Base-by-base conservation (phyloP, 2,329 filamentous ascomycete species). In the Epichloe sibirici region DNA sequence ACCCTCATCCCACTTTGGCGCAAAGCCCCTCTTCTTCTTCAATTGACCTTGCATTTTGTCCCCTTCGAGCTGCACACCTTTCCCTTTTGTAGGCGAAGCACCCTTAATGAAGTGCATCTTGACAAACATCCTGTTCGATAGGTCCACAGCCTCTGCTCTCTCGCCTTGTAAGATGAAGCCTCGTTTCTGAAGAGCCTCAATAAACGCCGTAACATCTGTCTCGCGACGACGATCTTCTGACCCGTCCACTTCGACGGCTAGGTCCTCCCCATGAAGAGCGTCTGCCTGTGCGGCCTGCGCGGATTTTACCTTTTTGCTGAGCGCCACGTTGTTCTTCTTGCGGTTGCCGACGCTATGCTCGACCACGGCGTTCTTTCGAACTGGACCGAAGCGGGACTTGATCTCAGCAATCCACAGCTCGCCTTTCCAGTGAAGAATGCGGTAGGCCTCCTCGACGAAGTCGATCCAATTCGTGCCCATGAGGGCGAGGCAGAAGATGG, bases 381-480 rank as follows among this genome's bases (percentile, higher is more conserved):
- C 61, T 58, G 71, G 75, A 47, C 62, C 69, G 65, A 98, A 97
- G 35, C 93, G 86, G 58, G 82, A 88, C 73, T 97, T 97, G 70
- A 98, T 96, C 72, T 98, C 93, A 47, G 89, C 88, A 49, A 98
- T 81, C 93, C 93, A 98, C 51, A 95, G 82, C 74, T 98, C 93
- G 59, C 93, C 93, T 64, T 93, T 91, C 79, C 90, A 90, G 64
- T 89, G 85, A 56, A 98, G 78, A 49, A 97, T 77, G 51, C 93
- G 84, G 74, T 89, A 95, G 13, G 91, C 91, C 72, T 98, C 93
- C 70, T 97, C 93, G 62, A 98, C 80, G 66, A 98, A 97, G 61
- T 89, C 84, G 51, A 95, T 79, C 91, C 93, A 98, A 72, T 98
- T 98, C 52, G 93, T 98, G 64, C 93, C 93, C 93, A 98, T 98